These are phyloP conservation scores for Casaregolazyma suthepensis DNA, from an alignment of 1,139 yeast species.

Conservation along the genomic window DNA sequence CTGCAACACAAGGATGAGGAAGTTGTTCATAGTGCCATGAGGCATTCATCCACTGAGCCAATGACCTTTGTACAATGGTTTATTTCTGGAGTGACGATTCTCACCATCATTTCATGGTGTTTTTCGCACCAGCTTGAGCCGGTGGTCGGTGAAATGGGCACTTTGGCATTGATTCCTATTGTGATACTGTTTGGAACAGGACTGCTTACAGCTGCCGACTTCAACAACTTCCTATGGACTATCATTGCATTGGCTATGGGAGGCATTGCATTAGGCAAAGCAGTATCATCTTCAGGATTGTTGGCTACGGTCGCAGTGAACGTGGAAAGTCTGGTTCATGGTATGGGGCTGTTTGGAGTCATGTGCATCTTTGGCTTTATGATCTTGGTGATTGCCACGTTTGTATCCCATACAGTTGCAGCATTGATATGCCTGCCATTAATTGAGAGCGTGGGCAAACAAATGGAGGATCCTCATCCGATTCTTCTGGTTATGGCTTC, in stretches of 20 bases:
- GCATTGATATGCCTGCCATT: slow-evolving; percentile 85
- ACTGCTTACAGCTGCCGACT: slow-evolving; percentile 72
- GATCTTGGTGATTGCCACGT: slow-evolving; percentile 79
- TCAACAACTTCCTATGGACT: slow-evolving; percentile 91
- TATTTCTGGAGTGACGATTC: slow-evolving; percentile 56
- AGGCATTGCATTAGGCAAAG: slow-evolving; percentile 88
- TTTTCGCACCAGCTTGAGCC: slow-evolving; percentile 61
- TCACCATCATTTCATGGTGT: slow-evolving; percentile 84
- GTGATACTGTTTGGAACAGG: slow-evolving; percentile 86
- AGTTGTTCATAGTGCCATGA: slow-evolving; percentile 39
- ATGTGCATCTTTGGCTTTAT: slow-evolving; percentile 71
- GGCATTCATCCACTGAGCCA: slow-evolving; percentile 60
- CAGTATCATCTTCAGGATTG: slow-evolving; percentile 82
- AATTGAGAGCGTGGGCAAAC: slow-evolving; percentile 78
- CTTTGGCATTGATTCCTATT: slow-evolving; percentile 78
- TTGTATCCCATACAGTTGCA: slow-evolving; percentile 93
- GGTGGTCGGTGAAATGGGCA: slow-evolving; percentile 83
- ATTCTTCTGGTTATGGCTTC: slow-evolving; percentile 72
- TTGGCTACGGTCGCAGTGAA: slow-evolving; percentile 67
- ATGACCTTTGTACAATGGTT: slow-evolving; percentile 70
- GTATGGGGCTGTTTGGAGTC: slow-evolving; percentile 61
- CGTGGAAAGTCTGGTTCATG: slow-evolving; percentile 52
- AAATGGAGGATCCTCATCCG: slow-evolving; percentile 64
- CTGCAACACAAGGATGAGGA: slow-evolving; percentile 21
- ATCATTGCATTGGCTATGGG: slow-evolving; percentile 95